Conservation (phyloP, 208 protist genomes). For the Leishmania arabica region DNA sequence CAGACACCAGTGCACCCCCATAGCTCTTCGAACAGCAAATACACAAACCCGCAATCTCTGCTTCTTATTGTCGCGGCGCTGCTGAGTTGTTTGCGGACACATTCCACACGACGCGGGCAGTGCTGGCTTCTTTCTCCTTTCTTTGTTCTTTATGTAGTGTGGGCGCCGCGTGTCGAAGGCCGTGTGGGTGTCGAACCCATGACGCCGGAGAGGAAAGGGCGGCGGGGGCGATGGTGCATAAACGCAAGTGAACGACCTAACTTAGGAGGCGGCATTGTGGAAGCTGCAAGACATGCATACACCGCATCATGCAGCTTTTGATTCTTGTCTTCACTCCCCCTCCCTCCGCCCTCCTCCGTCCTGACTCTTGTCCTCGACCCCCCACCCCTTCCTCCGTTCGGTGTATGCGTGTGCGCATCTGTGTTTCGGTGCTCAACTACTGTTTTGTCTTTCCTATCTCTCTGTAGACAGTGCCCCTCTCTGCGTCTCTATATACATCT, state of each 20-base stretch:
- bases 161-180: neutral
- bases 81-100: neutral
- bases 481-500: neutral
- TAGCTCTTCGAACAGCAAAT: too few species aligned
- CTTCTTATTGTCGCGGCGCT: neutral
- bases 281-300: neutral
- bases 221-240: neutral
- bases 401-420: neutral
- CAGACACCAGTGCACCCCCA: too few species aligned
- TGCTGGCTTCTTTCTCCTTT: neutral
- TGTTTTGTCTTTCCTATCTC: neutral
- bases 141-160: neutral
- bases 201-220: neutral
- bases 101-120: neutral
- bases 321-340: neutral
- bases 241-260: neutral
- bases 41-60: neutral
- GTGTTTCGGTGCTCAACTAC: neutral
- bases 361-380: neutral
- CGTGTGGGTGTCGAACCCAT: neutral
- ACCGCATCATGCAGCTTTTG: neutral
- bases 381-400: neutral
- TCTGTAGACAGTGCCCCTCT: neutral
- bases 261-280: neutral
- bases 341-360: neutral